These are phyloP conservation scores for Bruguiera hainesii DNA, from an alignment of 441 rosid species.

Conservation along the genomic window DNA sequence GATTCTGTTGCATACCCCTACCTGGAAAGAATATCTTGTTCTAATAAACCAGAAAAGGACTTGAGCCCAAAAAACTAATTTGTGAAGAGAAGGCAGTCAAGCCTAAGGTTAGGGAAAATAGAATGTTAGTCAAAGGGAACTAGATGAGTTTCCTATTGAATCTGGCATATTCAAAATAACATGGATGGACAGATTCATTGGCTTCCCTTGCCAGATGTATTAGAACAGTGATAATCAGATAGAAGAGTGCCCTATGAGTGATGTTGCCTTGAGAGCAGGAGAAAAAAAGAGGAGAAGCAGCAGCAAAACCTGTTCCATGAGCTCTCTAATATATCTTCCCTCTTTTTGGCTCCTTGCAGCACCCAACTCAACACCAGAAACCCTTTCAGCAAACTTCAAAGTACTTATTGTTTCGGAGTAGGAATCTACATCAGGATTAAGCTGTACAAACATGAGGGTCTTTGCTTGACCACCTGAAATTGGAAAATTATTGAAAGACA, in stretches of 20 bases:
- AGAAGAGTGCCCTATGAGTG: background rate
- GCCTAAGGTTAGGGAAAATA: conserved; percentile 1
- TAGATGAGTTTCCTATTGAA: background rate
- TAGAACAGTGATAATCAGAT: background rate
- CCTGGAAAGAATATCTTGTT: background rate
- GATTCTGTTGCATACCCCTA: background rate
- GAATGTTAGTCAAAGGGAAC: background rate
- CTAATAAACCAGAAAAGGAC: background rate
- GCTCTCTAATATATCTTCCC: conserved; percentile 32
- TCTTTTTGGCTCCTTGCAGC: conserved; percentile 38
- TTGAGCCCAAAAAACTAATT: background rate
- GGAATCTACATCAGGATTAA: conserved; percentile 38
- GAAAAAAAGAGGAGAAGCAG: background rate
- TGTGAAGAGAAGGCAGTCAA: background rate
- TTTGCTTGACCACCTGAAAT: conserved; percentile 39
- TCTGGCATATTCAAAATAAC: background rate
- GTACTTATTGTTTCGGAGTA: conserved; percentile 37
- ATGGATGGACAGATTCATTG: background rate
- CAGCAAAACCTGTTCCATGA: conserved; percentile 32
- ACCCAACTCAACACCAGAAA: conserved; percentile 39
- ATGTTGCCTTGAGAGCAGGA: background rate
- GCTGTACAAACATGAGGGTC: conserved; percentile 43
- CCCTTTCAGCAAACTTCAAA: conserved; percentile 41
- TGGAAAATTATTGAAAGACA: background rate
- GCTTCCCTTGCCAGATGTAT: conserved; percentile 1